Base-by-base conservation (phyloP, 352 stramenopile genomes). In the Phytopythium chamaehyphon region DNA sequence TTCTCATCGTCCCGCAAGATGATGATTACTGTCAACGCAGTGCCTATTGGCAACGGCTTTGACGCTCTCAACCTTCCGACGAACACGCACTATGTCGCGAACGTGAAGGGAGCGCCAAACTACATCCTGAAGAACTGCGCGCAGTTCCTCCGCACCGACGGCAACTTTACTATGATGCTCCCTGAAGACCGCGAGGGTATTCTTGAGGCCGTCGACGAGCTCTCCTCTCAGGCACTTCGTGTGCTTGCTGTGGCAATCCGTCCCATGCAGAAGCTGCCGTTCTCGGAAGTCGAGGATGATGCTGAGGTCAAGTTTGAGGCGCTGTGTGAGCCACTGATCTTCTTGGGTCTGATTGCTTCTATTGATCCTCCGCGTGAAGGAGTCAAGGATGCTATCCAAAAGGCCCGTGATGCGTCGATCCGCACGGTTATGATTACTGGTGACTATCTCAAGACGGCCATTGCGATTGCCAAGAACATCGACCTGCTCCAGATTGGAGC, bases 1-100 rank as follows among this genome's bases (percentile, higher is more conserved):
- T 98, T 98, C 70, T 96, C 76, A 14, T 98, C 89, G 15, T 86
- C 95, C 6, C 71, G 87, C 38, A 98, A 98, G 68, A 85, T 91
- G 66, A 98, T 98, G 95, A 83, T 86, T 42, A 86, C 72, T 4
- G 69, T 88, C 31, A 88, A 86, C 31, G 62, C 78, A 33, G 36
- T 86, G 11, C 61, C 73, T 10, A 42, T 51, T 2, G 64, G 60
- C 0, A 28, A 54, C 19, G 51, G 51, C 11, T 71, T 85, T 33
- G 73, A 82, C 36, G 50, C 62, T 31, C 31, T 87, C 1, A 39
- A 64, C n/a, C 64, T 88, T 26, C 64, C 69, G 26, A 9, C 50
- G 1, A 71, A 74, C 48, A 73, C 73, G 8, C 64, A 57, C 33
- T 69, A 69, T 21, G 51, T 88, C 10, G 73, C 69, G 0, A 85